Conservation (phyloP, 352 stramenopile genomes). For the Phytophthora melonis region DNA sequence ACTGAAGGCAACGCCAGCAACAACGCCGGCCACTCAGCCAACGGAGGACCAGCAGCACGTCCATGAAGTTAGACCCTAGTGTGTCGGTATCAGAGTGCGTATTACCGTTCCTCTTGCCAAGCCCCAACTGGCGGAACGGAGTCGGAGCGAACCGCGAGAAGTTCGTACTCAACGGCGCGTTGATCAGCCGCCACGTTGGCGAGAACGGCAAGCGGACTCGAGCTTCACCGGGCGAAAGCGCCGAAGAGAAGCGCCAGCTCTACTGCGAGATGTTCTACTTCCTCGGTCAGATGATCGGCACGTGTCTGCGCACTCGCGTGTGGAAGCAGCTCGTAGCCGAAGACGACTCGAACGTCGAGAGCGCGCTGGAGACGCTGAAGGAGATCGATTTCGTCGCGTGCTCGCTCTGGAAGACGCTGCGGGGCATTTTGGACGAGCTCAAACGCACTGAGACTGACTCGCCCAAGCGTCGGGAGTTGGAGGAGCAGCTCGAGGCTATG, state of each 20-base stretch:
- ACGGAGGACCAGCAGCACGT: constrained; percentile 26
- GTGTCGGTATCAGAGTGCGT: constrained; percentile 55
- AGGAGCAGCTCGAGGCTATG: constrained; percentile 68
- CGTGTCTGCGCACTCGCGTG: constrained; percentile 84
- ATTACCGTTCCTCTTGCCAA: constrained; percentile 87
- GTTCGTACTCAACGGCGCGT: constrained; percentile 80
- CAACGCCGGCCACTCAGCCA: constrained; percentile 12
- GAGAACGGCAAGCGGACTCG: background rate
- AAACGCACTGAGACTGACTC: background rate
- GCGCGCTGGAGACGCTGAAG: constrained; percentile 56
- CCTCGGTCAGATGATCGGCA: constrained; percentile 91
- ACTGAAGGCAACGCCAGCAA: background rate
- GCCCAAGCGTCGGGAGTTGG: constrained; percentile 21
- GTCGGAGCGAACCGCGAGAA: constrained; percentile 84
- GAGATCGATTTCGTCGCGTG: constrained; percentile 74
- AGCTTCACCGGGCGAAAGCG: constrained; percentile 38
- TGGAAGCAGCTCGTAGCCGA: constrained; percentile 81
- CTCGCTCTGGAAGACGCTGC: constrained; percentile 62
- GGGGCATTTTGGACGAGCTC: constrained; percentile 39
- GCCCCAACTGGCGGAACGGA: constrained; percentile 88
- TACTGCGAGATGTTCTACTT: constrained; percentile 91
- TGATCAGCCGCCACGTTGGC: constrained; percentile 17
- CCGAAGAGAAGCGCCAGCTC: constrained; percentile 63
- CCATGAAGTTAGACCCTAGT: constrained; percentile 27
- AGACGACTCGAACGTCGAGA: constrained; percentile 41